These are phyloP conservation scores for Leersia perrieri DNA, from an alignment of 176 grass and related monocot genomes.

Conservation along the genomic window DNA sequence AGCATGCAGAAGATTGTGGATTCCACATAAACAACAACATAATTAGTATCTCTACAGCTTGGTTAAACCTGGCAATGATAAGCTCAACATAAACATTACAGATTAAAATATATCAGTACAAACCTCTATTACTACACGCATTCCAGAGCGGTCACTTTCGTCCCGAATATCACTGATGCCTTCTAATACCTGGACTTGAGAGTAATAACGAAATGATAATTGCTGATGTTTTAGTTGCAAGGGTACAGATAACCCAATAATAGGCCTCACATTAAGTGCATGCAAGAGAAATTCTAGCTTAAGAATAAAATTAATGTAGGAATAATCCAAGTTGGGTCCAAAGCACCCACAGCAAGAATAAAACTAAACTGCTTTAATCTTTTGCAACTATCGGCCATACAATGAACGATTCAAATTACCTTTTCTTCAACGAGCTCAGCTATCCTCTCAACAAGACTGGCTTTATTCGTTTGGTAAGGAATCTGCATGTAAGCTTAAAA, in stretches of 20 bases:
- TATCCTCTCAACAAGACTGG: conserved; percentile 84
- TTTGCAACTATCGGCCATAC: not conserved
- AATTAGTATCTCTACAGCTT: not conserved
- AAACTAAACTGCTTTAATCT: not conserved
- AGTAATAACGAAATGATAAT: conserved; percentile 12
- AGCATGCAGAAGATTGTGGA: conserved; percentile 22
- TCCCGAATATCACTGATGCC: conserved; percentile 97
- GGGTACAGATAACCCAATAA: not conserved
- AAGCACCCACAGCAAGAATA: conserved; percentile 8
- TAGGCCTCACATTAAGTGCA: conserved; percentile 7
- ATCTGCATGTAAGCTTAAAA: conserved; percentile 52
- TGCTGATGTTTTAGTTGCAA: not conserved
- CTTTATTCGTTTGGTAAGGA: conserved; percentile 95
- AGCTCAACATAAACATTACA: not conserved
- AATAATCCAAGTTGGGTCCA: not conserved
- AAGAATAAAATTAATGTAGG: not conserved
- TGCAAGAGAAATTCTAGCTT: not conserved
- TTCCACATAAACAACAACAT: conserved; percentile 14
- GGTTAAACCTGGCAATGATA: not conserved
- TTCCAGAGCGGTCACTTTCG: conserved; percentile 93
- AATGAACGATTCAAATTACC: conserved; percentile 41
- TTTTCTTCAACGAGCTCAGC: conserved; percentile 95
- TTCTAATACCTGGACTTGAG: conserved; percentile 65
- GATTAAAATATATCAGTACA: conserved; percentile 32
- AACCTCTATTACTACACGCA: conserved; percentile 99